Conservation (phyloP, 805 yeast species). For the Zygotorulaspora florentina region DNA sequence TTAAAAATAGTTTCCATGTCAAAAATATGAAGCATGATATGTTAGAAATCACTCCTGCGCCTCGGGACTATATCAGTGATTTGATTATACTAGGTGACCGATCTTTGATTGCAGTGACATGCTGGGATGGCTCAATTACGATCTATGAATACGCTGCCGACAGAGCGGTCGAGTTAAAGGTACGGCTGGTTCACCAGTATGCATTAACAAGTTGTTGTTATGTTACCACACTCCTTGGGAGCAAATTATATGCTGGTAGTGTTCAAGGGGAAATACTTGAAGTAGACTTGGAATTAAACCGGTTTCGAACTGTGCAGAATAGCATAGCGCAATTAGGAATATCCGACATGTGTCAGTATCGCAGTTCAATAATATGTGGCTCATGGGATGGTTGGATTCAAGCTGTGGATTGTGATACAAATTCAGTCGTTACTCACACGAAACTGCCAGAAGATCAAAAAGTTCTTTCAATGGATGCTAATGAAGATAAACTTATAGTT, state of each 20-base stretch:
- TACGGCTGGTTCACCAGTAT: constrained; percentile 6
- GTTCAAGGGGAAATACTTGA: constrained; percentile 52
- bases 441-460: constrained; percentile 14
- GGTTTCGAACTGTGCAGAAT: constrained; percentile 24
- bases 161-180: constrained; percentile 5
- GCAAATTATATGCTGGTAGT: constrained; percentile 44
- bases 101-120: constrained; percentile 44
- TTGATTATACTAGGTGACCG: constrained; percentile 22
- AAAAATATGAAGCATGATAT: constrained; percentile 7
- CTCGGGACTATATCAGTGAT: constrained; percentile 30
- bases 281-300: constrained; percentile 48
- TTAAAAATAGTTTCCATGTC: not conserved
- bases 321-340: constrained; percentile 41
- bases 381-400: constrained; percentile 59
- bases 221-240: constrained; percentile 18
- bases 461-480: constrained; percentile 56
- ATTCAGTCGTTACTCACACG: constrained; percentile 12
- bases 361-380: constrained; percentile 42
- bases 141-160: constrained; percentile 39
- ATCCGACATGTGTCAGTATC: constrained; percentile 26
- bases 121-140: constrained; percentile 54
- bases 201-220: constrained; percentile 19
- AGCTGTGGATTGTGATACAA: constrained; percentile 41
- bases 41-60: constrained; percentile 12
- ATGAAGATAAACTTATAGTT: constrained; percentile 44